Evolutionary conservation across 441 rosid species (phyloP).

Genomic region (Dalechampia spathulata): DNA sequence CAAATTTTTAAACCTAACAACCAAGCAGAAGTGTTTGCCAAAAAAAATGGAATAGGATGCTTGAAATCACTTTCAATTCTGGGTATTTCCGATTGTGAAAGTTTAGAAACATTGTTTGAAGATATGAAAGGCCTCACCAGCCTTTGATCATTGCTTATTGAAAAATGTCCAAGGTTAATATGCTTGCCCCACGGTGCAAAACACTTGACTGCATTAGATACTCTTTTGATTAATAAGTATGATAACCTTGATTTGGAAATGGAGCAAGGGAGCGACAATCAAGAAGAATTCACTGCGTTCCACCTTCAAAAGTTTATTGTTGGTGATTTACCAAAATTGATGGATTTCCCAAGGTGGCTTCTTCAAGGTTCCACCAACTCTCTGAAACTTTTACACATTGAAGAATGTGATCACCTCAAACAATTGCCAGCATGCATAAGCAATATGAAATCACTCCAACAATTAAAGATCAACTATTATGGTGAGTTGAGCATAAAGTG

Average conservation of each 20-base stretch:
- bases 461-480: not conserved
- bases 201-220: not conserved
- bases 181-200: not conserved
- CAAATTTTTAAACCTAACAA: not conserved
- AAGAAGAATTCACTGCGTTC: not conserved
- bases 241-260: not conserved
- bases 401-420: not conserved
- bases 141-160: not conserved
- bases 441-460: too few species aligned
- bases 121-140: slow-evolving; percentile 4
- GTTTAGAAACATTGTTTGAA: not conserved
- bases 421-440: not conserved
- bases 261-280: not conserved
- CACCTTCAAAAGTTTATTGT: not conserved
- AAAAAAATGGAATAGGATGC: not conserved
- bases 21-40: not conserved
- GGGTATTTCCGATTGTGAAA: not conserved
- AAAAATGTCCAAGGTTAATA: not conserved
- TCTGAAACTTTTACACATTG: not conserved
- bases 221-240: not conserved
- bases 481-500: not conserved
- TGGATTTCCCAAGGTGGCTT: slow-evolving; percentile 4
- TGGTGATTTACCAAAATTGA: not conserved
- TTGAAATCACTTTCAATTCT: not conserved
- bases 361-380: not conserved